These are phyloP conservation scores for Zopfia rhizophila DNA, from an alignment of 2,329 filamentous ascomycete genomes.

Conservation along the genomic window DNA sequence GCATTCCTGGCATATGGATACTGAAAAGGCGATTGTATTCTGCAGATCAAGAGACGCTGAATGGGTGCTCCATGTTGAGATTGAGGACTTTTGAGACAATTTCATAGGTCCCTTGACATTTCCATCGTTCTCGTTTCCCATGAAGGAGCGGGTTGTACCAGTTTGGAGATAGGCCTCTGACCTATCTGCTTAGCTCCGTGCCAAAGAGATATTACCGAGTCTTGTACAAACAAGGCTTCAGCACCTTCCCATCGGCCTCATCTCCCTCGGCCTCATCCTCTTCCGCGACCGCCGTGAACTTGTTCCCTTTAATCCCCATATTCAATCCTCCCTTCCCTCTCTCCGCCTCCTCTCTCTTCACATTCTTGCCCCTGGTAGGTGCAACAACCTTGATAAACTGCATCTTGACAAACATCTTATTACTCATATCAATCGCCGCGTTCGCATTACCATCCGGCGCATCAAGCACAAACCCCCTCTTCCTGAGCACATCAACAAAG, in stretches of 20 bases:
- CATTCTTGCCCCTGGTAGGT: constrained; percentile 80
- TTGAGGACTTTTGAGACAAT: no score
- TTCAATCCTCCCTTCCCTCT: constrained; percentile 64
- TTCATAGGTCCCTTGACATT: no score
- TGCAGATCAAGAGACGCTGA: no score
- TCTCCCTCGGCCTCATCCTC: constrained; percentile 64
- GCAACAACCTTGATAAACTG: constrained; percentile 86
- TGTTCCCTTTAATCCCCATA: constrained; percentile 56
- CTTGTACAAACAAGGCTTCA: constrained; percentile 98
- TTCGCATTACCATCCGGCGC: constrained; percentile 63
- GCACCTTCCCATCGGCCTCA: constrained; percentile 72
- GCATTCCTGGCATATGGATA: no score
- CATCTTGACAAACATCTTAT: constrained; percentile 99
- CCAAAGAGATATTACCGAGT: constrained; percentile 78
- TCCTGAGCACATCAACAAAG: constrained; percentile 84
- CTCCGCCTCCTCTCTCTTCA: constrained; percentile 51
- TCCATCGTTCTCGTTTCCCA: no score
- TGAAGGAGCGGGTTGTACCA: no score
- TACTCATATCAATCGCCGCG: constrained; percentile 78
- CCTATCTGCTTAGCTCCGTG: no score
- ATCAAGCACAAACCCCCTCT: constrained; percentile 84
- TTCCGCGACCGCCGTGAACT: constrained; percentile 43
- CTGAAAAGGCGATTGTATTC: no score
- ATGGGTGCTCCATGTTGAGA: no score
- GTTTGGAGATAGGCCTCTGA: no score